phyloP scores from a whole-genome alignment of 2,329 filamentous ascomycete species.

The Emericellopsis atlantica region DNA sequence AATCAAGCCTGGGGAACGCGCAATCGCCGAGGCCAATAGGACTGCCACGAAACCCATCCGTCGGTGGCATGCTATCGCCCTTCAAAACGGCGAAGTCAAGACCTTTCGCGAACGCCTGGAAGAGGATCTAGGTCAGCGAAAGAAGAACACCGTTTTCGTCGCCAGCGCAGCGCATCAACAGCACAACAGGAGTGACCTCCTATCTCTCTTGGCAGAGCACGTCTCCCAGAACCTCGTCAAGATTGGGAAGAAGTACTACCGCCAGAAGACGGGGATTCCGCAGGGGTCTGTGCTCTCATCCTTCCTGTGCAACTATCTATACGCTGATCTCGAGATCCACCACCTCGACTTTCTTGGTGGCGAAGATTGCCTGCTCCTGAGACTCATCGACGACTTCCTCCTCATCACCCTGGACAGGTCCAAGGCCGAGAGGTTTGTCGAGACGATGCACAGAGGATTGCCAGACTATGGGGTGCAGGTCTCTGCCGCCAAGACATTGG shows the following conservation, averaged over 20 bases:
- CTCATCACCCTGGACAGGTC: slow-evolving; percentile 61
- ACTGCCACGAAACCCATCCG: slow-evolving; percentile 23
- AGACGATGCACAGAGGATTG: slow-evolving; percentile 68
- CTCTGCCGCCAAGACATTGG: slow-evolving; percentile 65
- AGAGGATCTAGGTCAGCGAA: slow-evolving; percentile 22
- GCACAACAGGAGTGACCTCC: slow-evolving; percentile 44
- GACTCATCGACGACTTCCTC: slow-evolving; percentile 87
- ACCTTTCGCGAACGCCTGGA: slow-evolving; percentile 32
- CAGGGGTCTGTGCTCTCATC: slow-evolving; percentile 86
- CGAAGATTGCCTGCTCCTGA: slow-evolving; percentile 53
- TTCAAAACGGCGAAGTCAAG: slow-evolving; percentile 23
- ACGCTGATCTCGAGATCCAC: slow-evolving; percentile 68
- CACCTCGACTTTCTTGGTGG: slow-evolving; percentile 52
- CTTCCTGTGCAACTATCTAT: slow-evolving; percentile 89
- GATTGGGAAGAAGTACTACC: slow-evolving; percentile 78
- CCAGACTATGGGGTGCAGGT: slow-evolving; percentile 71
- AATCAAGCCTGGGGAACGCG: slow-evolving; percentile 37
- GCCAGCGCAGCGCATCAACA: slow-evolving; percentile 49
- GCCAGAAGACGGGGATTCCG: slow-evolving; percentile 80
- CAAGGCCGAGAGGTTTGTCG: slow-evolving; percentile 61
- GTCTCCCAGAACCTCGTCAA: slow-evolving; percentile 77
- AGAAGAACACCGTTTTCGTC: slow-evolving; percentile 65
- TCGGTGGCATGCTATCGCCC: slow-evolving; percentile 41
- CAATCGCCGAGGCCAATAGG: slow-evolving; percentile 7
- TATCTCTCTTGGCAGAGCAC: slow-evolving; percentile 65